Base-by-base conservation (phyloP, 2,329 filamentous ascomycete genomes). In the Xenoacremonium recifei region DNA sequence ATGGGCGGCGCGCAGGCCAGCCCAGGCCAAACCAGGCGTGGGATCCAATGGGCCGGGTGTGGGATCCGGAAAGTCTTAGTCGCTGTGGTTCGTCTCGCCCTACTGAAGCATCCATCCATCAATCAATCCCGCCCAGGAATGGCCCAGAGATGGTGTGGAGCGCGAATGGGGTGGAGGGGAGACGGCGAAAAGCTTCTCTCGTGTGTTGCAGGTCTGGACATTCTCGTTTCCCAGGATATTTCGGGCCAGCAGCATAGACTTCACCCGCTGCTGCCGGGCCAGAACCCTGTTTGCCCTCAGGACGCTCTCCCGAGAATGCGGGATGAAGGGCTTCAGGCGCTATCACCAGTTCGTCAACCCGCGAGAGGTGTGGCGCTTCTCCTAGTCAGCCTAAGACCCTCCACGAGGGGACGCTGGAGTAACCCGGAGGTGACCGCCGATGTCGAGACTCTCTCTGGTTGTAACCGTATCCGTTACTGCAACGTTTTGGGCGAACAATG, bases 1-100 rank as follows among this genome's bases (percentile, higher is more conserved):
- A 44, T 44, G 41, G 36, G 35, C 38, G 15, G 40, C 9, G 13
- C n/a, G 33, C 33, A 9, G 12, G 17, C 7, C 16, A 19, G 17
- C 15, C 3, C 12, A 21, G n/a, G 33, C 11, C 13, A 21, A 13
- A 21, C 21, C 7, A 21, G 33, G 20, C 4, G 17, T 17, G 18
- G 31, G 17, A 12, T 17, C 11, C 11, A 18, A 34, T 19, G 31
- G 12, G 11, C 34, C 34, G 34, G 34, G 21, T 36, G 34, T 18
- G 10, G 32, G 17, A 34, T 34, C 32, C 32, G 32, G 32, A 20
- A 34, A 34, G 13, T 15, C 32, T 34, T 34, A 15, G 23, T 13
- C 9, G 23, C 23, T 27, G 7, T 27, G 23, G 23, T 13, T 13
- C 23, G 9, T 27, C 23, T 27, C 23, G 13, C 23, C n/a, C n/a